Conservation (phyloP, 768 basidiomycete genomes). For the Pisolithus sp. region DNA sequence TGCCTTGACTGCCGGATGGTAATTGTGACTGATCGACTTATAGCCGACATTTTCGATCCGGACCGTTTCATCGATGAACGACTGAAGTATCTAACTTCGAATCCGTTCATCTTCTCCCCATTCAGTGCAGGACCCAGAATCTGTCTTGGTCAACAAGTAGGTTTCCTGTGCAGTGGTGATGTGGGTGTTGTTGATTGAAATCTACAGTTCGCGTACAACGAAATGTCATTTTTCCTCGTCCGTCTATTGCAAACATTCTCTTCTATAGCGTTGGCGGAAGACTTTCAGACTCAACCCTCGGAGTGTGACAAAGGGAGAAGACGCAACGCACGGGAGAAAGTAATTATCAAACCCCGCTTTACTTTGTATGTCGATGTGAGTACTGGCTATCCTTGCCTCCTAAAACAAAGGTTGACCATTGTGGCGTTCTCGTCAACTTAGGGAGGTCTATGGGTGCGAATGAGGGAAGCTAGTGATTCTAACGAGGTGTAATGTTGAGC, state of each 20-base stretch:
- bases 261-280: conserved; percentile 32
- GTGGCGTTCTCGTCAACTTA: too few relatives aligned
- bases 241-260: conserved; percentile 46
- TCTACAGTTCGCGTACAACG: conserved; percentile 46
- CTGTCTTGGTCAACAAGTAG: conserved; percentile 48
- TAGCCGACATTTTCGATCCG: conserved; percentile 47
- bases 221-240: conserved; percentile 47
- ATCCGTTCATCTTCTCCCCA: conserved; percentile 64
- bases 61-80: conserved; percentile 60
- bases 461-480: too few relatives aligned
- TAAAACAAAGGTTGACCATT: too few relatives aligned
- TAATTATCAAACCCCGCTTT: too few relatives aligned
- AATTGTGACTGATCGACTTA: conserved; percentile 13
- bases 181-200: not conserved
- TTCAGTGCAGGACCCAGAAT: conserved; percentile 66
- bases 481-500: too few relatives aligned
- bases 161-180: not conserved
- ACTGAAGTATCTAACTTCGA: conserved; percentile 45
- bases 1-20: conserved; percentile 5
- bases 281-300: conserved; percentile 30
- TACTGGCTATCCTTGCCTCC: too few relatives aligned
- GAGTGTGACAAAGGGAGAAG: conserved; percentile 29
- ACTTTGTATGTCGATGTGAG: too few relatives aligned
- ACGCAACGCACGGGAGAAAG: conserved; percentile 18
- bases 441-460: too few relatives aligned